Conservation (phyloP, 2,329 filamentous ascomycete genomes). For the Exophiala calicioides region DNA sequence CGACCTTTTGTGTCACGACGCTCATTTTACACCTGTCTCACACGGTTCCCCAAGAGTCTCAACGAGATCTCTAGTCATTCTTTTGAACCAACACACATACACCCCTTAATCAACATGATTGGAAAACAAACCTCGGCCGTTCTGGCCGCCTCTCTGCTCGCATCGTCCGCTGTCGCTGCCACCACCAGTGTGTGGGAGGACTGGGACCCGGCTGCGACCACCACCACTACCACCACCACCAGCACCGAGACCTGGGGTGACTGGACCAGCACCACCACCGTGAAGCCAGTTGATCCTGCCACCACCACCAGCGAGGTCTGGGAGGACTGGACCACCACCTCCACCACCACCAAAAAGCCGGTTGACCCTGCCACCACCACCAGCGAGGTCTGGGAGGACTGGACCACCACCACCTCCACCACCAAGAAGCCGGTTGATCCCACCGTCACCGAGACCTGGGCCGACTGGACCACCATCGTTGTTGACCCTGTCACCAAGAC, state of each 20-base stretch:
- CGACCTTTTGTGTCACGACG: conserved; percentile 24
- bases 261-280: conserved; percentile 2
- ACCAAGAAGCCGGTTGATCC: neutral
- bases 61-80: conserved; percentile 21
- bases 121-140: conserved; percentile 14
- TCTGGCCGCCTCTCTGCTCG: conserved; percentile 11
- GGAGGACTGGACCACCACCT: conserved; percentile 1
- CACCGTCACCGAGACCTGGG: conserved; percentile 2
- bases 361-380: conserved; percentile 1
- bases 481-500: conserved; percentile 1
- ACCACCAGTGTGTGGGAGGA: neutral
- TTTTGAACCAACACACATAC: conserved; percentile 13
- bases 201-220: no score
- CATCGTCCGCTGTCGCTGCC: conserved; percentile 14
- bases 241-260: conserved; percentile 2
- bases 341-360: neutral
- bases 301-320: conserved; percentile 4
- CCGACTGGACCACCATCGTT: conserved; percentile 2
- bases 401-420: no score
- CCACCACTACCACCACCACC: conserved; percentile 6
- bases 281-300: neutral
- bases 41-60: conserved; percentile 23
- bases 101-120: conserved; percentile 12
- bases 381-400: conserved; percentile 1
- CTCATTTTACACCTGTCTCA: conserved; percentile 11